Evolutionary conservation across 208 protist species (phyloP).

Genomic region (Acanthamoeba lenticulata): DNA sequence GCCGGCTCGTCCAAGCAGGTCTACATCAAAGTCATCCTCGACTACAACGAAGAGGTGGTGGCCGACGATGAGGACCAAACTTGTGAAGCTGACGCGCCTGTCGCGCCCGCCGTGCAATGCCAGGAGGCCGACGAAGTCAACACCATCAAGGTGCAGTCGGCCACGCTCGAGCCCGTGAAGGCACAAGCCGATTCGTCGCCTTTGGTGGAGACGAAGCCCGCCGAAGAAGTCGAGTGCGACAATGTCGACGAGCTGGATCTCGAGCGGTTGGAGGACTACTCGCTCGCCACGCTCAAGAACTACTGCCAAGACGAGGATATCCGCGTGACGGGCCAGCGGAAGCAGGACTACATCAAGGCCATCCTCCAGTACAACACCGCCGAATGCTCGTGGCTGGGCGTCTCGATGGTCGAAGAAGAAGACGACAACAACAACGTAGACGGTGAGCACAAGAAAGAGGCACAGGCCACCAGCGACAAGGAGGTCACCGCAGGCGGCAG

Average conservation of each 20-base stretch:
- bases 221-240: neutral
- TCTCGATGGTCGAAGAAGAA: neutral
- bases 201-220: neutral
- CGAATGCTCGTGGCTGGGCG: neutral
- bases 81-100: neutral
- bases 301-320: neutral
- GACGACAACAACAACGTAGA: neutral
- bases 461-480: neutral
- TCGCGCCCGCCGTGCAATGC: neutral
- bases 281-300: neutral
- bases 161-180: neutral
- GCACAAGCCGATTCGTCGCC: neutral
- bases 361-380: neutral
- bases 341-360: neutral
- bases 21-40: slow-evolving; percentile 3
- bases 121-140: neutral
- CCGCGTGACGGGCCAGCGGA: neutral
- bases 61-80: neutral
- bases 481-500: neutral
- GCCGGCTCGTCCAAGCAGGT: neutral
- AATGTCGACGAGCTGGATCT: neutral
- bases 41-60: neutral
- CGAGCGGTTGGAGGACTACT: neutral
- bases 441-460: neutral
- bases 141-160: neutral